A percentile compares a stretch with the other conserved stretches of the same genome.
Conservation (phyloP, 495 filamentous ascomycete genomes). For the Penicillium salamii region DNA sequence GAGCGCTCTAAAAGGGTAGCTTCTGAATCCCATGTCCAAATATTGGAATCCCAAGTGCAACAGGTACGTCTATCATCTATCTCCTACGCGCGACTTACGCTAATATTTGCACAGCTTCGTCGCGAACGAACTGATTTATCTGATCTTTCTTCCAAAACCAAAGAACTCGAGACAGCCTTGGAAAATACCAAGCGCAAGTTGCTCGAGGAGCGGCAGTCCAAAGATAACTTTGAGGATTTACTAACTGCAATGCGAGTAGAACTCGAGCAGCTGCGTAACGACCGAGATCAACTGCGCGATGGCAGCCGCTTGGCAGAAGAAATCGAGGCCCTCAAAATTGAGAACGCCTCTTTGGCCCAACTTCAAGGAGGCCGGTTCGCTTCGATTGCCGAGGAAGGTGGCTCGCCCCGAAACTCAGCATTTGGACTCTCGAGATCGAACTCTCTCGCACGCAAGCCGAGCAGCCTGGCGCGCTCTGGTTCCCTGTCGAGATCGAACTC, state of each 20-base stretch:
- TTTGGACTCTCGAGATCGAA: constrained; percentile 59
- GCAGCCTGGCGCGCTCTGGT: constrained; percentile 42
- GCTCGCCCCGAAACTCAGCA: constrained; percentile 28
- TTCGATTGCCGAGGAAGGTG: constrained; percentile 62
- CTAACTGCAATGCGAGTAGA: constrained; percentile 79
- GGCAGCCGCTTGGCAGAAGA: constrained; percentile 76
- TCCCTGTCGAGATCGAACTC: constrained; percentile 57
- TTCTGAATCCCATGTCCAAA: constrained; percentile 77
- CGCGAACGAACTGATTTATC: constrained; percentile 43
- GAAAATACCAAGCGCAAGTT: constrained; percentile 80
- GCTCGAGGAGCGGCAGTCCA: constrained; percentile 79
- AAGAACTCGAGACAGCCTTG: constrained; percentile 74
- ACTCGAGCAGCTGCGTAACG: constrained; percentile 76
- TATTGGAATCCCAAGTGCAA: constrained; percentile 72
- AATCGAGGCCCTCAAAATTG: constrained; percentile 59
- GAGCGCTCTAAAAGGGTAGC: constrained; percentile 71
- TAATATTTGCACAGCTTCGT: constrained; percentile 35
- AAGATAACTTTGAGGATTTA: constrained; percentile 92
- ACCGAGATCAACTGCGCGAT: constrained; percentile 87
- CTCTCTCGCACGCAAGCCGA: constrained; percentile 53
- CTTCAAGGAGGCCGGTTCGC: constrained; percentile 52
- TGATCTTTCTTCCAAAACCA: constrained; percentile 42
- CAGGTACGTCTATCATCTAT: constrained; percentile 33
- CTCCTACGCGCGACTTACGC: background rate
- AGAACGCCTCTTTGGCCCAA: constrained; percentile 51